Conservation (phyloP, 208 protist genomes). For the Angomonas deanei region DNA sequence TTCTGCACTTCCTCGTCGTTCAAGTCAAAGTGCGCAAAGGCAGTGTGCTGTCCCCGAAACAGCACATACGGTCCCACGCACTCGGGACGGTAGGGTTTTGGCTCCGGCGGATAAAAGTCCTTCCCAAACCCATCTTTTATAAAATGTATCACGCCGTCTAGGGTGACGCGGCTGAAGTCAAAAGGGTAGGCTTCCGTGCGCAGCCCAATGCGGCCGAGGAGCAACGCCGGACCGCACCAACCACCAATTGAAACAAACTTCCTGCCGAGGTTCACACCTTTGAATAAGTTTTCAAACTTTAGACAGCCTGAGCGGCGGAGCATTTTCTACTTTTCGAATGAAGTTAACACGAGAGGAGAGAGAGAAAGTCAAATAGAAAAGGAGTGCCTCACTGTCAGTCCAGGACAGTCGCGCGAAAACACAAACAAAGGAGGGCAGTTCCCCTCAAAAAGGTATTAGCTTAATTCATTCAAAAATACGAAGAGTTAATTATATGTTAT, state of each 20-base stretch:
- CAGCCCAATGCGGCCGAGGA: conserved; percentile 65
- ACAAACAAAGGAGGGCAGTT: not conserved
- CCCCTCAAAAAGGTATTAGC: too few relatives aligned
- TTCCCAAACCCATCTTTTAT: conserved; percentile 47
- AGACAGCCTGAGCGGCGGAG: not conserved
- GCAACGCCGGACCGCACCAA: conserved; percentile 71
- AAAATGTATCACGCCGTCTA: conserved; percentile 68
- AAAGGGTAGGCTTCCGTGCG: conserved; percentile 69
- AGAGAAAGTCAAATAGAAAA: not conserved
- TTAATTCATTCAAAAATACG: too few relatives aligned
- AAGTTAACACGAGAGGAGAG: not conserved
- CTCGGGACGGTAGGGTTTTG: conserved; percentile 57
- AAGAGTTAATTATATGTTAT: too few relatives aligned
- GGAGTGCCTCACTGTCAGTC: too few relatives aligned
- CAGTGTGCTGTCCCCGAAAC: conserved; percentile 69
- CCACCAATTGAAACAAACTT: conserved; percentile 71
- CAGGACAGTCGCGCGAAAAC: too few relatives aligned
- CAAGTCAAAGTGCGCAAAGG: conserved; percentile 78
- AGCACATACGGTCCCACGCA: conserved; percentile 76
- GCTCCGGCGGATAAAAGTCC: conserved; percentile 63
- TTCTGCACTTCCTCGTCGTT: conserved; percentile 46
- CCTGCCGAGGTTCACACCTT: conserved; percentile 23
- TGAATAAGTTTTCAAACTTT: conserved; percentile 14
- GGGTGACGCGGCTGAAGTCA: conserved; percentile 68
- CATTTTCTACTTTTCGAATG: not conserved